A percentile compares a stretch with the other conserved stretches of the same genome.
Evolutionary conservation across 495 filamentous ascomycete genomes (phyloP).

Genomic region (Hypoxylon fuscum): DNA sequence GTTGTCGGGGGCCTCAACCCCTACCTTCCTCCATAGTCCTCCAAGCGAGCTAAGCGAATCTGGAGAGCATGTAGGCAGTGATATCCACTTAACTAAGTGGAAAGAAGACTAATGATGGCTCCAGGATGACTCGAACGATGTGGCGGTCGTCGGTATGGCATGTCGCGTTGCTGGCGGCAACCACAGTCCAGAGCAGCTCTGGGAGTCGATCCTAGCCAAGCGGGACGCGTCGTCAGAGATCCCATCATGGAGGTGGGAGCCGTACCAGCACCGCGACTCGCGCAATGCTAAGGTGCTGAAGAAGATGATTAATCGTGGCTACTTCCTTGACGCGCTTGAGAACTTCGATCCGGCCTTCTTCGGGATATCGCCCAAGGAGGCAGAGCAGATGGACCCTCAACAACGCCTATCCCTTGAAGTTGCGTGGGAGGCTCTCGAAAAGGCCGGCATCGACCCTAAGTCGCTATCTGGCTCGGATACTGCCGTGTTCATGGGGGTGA

Average conservation of each 20-base stretch:
- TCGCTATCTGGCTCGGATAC: conserved; percentile 46
- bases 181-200: conserved; percentile 46
- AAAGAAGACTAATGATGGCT: not conserved
- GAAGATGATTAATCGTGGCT: conserved; percentile 39
- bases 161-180: conserved; percentile 48
- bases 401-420: conserved; percentile 55
- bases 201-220: conserved; percentile 47
- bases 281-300: conserved; percentile 44
- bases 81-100: not conserved
- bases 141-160: conserved; percentile 48
- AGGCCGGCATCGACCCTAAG: conserved; percentile 50
- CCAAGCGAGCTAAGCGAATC: not conserved
- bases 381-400: conserved; percentile 45
- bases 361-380: conserved; percentile 46
- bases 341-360: conserved; percentile 49
- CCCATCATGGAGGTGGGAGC: conserved; percentile 42
- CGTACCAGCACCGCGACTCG: conserved; percentile 42
- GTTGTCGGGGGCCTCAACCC: not conserved
- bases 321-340: conserved; percentile 48
- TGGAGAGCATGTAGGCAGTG: not conserved
- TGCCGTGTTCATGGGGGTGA: conserved; percentile 48
- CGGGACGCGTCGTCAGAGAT: conserved; percentile 47
- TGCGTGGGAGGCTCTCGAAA: conserved; percentile 62
- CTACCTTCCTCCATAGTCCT: not conserved
- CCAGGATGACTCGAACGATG: conserved; percentile 6